phyloP scores from a whole-genome alignment of 2,329 filamentous ascomycete genomes.

The Fusarium annulatum region DNA sequence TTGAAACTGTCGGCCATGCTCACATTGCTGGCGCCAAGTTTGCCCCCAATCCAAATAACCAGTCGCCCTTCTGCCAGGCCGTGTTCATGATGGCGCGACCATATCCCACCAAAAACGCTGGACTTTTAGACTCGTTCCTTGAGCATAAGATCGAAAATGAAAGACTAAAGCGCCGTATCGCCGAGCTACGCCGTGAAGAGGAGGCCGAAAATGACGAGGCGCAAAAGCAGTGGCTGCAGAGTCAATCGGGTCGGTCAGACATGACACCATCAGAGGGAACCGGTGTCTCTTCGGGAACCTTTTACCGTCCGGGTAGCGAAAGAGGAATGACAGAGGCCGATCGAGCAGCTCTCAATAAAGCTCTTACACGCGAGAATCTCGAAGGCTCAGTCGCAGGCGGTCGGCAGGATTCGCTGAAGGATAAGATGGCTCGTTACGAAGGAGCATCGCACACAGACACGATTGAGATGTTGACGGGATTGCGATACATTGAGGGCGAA shows the following conservation, averaged over 20 bases:
- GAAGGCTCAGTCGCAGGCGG: constrained; percentile 75
- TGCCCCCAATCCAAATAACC: constrained; percentile 70
- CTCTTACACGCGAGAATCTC: constrained; percentile 82
- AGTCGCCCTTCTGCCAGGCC: constrained; percentile 80
- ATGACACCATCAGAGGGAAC: constrained; percentile 62
- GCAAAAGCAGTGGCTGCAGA: constrained; percentile 69
- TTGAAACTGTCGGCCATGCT: constrained; percentile 92
- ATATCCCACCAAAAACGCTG: constrained; percentile 89
- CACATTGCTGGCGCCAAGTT: constrained; percentile 80
- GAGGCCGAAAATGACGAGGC: constrained; percentile 79
- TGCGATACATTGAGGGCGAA: constrained; percentile 90
- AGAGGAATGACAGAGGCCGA: constrained; percentile 73
- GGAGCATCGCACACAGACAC: constrained; percentile 81
- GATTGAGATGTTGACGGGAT: constrained; percentile 92
- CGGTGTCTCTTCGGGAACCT: constrained; percentile 49
- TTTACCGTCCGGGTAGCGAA: constrained; percentile 52
- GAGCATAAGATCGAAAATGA: constrained; percentile 98
- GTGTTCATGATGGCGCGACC: constrained; percentile 94
- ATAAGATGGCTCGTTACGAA: constrained; percentile 88
- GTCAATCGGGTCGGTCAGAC: constrained; percentile 67
- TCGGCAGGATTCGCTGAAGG: constrained; percentile 79
- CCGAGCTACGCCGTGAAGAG: constrained; percentile 86
- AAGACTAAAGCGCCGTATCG: constrained; percentile 83
- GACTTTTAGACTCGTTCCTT: constrained; percentile 88
- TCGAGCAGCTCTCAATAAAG: constrained; percentile 71